Percentiles rank a stretch among this genome's conserved stretches.
These are phyloP conservation scores for Neopestalotiopsis sp. DNA, from an alignment of 2,329 filamentous ascomycete species.

Conservation along the genomic window DNA sequence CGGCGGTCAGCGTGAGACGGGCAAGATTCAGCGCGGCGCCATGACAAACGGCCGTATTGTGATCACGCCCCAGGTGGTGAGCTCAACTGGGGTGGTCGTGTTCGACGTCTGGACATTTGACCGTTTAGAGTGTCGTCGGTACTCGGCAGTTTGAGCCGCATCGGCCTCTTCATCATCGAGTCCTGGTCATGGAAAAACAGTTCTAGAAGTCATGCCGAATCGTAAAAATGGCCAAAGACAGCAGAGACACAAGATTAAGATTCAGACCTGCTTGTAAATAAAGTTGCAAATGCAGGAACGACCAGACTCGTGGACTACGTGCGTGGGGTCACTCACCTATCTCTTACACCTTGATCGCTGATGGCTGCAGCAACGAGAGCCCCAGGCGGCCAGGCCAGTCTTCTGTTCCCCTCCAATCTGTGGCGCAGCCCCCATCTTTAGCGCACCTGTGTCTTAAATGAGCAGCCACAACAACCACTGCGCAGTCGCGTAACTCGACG, in stretches of 20 bases:
- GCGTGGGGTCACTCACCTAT: background rate
- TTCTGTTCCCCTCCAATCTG: background rate
- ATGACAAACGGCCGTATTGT: background rate
- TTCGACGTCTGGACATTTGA: too few relatives aligned
- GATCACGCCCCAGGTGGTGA: background rate
- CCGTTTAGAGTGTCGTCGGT: background rate
- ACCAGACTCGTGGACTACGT: background rate
- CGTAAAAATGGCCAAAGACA: background rate
- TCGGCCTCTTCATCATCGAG: background rate
- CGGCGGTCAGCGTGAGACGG: background rate
- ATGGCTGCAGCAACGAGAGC: too few relatives aligned
- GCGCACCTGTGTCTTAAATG: background rate
- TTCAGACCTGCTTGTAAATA: background rate
- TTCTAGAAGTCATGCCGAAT: background rate
- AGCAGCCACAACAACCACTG: conserved; percentile 1
- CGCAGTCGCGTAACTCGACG: conserved; percentile 8
- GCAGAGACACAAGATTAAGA: background rate
- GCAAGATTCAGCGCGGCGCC: background rate
- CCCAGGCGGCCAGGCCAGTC: too few relatives aligned
- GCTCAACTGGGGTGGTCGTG: background rate
- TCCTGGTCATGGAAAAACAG: background rate
- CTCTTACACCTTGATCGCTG: too few relatives aligned
- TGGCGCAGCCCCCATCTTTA: background rate
- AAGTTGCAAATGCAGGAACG: background rate
- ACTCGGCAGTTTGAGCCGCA: background rate